Evolutionary conservation across 1,284 basidiomycete species (phyloP).

Genomic region (Fistulinella cinereoalba): DNA sequence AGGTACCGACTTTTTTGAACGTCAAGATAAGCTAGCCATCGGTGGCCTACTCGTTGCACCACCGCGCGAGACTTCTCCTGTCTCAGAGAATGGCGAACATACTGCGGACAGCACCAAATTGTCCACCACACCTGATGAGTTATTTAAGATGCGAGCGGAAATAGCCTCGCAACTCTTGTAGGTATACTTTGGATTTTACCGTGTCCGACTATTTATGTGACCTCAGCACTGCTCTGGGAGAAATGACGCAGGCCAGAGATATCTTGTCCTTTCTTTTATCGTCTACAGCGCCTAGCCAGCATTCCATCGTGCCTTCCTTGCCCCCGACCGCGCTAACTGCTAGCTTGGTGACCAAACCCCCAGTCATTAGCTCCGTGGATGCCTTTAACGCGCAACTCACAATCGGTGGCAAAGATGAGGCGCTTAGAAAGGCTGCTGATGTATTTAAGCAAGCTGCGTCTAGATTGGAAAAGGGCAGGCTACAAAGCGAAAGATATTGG

Average conservation of each 20-base stretch:
- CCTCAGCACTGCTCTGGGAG: conserved; percentile 65
- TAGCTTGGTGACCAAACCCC: conserved; percentile 61
- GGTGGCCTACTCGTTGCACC: conserved; percentile 22
- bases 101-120: conserved; percentile 34
- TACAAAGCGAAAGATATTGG: conserved; percentile 71
- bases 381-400: conserved; percentile 72
- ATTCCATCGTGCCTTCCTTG: conserved; percentile 20
- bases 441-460: conserved; percentile 68
- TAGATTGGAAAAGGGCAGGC: conserved; percentile 60
- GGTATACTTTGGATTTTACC: conserved; percentile 22
- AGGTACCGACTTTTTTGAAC: conserved; percentile 72
- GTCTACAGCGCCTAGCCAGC: conserved; percentile 32
- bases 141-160: conserved; percentile 68
- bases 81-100: conserved; percentile 30
- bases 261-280: conserved; percentile 57
- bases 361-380: conserved; percentile 63
- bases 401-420: conserved; percentile 74
- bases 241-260: conserved; percentile 73
- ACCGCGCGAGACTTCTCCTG: conserved; percentile 23
- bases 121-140: conserved; percentile 70
- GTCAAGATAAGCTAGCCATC: conserved; percentile 37
- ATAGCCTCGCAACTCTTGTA: conserved; percentile 70
- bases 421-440: conserved; percentile 65
- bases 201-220: conserved; percentile 15
- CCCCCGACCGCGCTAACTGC: conserved; percentile 50